A percentile compares a stretch with the other conserved stretches of the same genome.
Conservation (phyloP, 352 stramenopile species). For the Aphanomyces euteiches region DNA sequence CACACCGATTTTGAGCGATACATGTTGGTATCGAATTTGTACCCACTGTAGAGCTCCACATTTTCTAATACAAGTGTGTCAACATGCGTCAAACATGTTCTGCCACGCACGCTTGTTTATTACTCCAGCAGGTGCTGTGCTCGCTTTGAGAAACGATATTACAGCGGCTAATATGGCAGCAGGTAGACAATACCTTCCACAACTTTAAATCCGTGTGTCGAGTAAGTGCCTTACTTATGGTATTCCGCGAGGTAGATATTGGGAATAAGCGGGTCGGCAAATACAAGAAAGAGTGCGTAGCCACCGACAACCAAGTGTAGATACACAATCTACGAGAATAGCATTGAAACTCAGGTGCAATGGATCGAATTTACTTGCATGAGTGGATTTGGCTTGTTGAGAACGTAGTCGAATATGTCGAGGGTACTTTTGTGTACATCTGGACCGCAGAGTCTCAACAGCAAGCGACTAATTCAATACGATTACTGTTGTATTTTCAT, state of each 20-base stretch:
- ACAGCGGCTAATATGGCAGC: conserved; percentile 43
- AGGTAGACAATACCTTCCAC: conserved; percentile 37
- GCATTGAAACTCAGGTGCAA: conserved; percentile 16
- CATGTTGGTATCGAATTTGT: conserved; percentile 47
- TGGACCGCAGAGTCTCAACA: conserved; percentile 8
- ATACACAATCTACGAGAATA: conserved; percentile 49
- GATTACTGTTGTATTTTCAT: not conserved
- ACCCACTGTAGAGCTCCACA: conserved; percentile 39
- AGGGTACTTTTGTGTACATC: not conserved
- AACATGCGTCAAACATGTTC: not conserved
- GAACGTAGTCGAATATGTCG: conserved; percentile 31
- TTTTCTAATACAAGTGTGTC: not conserved
- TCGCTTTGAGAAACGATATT: conserved; percentile 50
- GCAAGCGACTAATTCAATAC: not conserved
- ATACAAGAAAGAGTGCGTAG: conserved; percentile 54
- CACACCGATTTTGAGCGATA: conserved; percentile 40
- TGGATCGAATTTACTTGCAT: conserved; percentile 38
- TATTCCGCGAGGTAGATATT: conserved; percentile 40
- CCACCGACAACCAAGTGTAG: conserved; percentile 53
- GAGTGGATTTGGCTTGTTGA: conserved; percentile 37
- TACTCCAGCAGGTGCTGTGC: conserved; percentile 42
- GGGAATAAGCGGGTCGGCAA: conserved; percentile 43
- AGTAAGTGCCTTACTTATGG: conserved; percentile 39
- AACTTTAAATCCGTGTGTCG: not conserved
- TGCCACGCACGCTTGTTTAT: conserved; percentile 41